These are phyloP conservation scores for Epichloe brachyelytri DNA, from an alignment of 2,329 filamentous ascomycete genomes.

Conservation along the genomic window DNA sequence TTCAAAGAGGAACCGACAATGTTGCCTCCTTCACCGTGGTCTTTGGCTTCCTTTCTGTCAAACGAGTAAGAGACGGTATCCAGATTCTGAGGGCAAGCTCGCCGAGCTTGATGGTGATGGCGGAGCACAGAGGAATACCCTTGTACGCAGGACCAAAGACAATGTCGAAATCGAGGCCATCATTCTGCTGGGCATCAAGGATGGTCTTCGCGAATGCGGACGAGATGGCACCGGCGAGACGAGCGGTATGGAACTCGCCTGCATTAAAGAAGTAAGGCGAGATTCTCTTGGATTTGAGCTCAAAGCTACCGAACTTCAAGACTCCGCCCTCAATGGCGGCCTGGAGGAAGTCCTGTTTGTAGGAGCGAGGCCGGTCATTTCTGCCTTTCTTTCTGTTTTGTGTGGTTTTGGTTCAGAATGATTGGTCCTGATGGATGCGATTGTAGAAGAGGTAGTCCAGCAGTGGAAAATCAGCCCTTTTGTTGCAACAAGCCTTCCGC, in stretches of 20 bases:
- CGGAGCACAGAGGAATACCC: conserved; percentile 79
- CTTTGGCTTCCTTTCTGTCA: conserved; percentile 93
- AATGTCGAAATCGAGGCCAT: conserved; percentile 56
- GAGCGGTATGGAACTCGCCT: conserved; percentile 73
- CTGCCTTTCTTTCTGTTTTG: not conserved
- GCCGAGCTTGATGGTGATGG: conserved; percentile 63
- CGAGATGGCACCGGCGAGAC: conserved; percentile 64
- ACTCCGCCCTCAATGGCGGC: conserved; percentile 55
- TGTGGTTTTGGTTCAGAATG: not conserved
- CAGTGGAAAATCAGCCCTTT: not conserved
- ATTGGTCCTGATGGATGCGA: not conserved
- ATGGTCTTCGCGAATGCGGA: conserved; percentile 66
- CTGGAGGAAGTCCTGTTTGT: conserved; percentile 66
- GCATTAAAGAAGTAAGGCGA: conserved; percentile 99
- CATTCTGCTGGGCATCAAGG: conserved; percentile 30
- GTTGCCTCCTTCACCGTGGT: conserved; percentile 85
- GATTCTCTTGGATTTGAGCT: conserved; percentile 80
- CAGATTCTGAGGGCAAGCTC: conserved; percentile 55
- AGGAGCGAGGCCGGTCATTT: conserved; percentile 32
- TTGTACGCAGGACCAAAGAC: conserved; percentile 95
- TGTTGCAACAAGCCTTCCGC: not conserved
- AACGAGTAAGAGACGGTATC: conserved; percentile 70
- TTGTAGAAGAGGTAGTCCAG: not conserved
- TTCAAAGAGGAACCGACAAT: conserved; percentile 81
- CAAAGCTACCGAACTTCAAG: conserved; percentile 72